Base-by-base conservation (phyloP, 352 stramenopile genomes). In the Pythium myriotylum region DNA sequence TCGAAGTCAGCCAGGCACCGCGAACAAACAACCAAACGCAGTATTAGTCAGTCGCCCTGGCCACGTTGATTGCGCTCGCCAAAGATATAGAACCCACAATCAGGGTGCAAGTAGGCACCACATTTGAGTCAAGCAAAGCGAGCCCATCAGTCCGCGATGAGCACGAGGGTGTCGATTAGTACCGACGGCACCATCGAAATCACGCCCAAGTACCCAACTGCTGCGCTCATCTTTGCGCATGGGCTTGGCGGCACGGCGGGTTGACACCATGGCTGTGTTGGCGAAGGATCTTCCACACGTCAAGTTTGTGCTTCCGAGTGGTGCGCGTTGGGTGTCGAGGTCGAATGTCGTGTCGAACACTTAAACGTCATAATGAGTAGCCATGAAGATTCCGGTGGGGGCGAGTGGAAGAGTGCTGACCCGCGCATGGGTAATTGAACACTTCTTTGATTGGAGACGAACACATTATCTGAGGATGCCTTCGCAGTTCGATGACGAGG, bases 341-440 rank as follows among this genome's bases (percentile, higher is more conserved):
- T 5, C 29, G 29, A 10, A 10, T 10, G 10, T 5, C 29, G 5
- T 10, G 29, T 10, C 5, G 29, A n/a, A n/a, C n/a, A n/a, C 10
- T 35, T 5, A 35, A 35, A 35, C 10, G 10, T 35, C 5, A 35
- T 35, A 35, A 35, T 10, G 29, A 35, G 22, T 20, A 57, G 41
- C 54, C 13, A 29, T 41, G 1, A 40, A 67, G 20, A 87, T 91
- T 77, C 94, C 94, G 2, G 95, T 99, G 40, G 97, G 94, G 16
- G 83, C 98, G 65, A 98, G 98, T 65, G 95, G 93, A 76, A 94
- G 95, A 42, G 96, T 97, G 81, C 63, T 73, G 3, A 98, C 98
- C 92, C 89, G 92, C 3, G 84, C 86, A 2, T 99, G 96, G 93
- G 79, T 89, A 43, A 19, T 3, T 20, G 37, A 14, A 16, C 3